A percentile compares a stretch with the other conserved stretches of the same genome.
phyloP scores from a whole-genome alignment of 352 stramenopile species.

The Halophytophthora polymorphica region DNA sequence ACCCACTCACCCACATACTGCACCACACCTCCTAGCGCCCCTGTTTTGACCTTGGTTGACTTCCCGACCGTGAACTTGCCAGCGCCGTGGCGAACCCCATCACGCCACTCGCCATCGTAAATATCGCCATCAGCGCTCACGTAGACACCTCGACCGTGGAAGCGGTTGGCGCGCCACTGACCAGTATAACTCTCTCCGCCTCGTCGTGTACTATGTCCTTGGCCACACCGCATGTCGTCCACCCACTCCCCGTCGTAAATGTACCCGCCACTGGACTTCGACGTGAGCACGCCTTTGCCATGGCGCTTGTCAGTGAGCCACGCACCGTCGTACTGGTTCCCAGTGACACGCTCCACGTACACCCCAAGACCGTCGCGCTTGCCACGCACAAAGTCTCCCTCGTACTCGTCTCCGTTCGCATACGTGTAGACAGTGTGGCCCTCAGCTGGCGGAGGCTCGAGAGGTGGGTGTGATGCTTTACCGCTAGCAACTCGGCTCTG shows the following conservation, averaged over 20 bases:
- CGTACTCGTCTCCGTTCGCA: constrained; percentile 75
- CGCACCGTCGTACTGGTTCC: constrained; percentile 75
- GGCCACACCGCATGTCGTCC: constrained; percentile 62
- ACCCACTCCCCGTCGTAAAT: constrained; percentile 83
- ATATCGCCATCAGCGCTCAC: constrained; percentile 56
- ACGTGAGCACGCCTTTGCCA: constrained; percentile 67
- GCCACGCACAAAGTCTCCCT: constrained; percentile 59
- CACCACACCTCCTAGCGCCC: constrained; percentile 38
- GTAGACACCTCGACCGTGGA: constrained; percentile 64
- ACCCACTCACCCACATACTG: constrained; percentile 69
- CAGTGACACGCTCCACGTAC: constrained; percentile 74
- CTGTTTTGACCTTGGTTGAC: constrained; percentile 1
- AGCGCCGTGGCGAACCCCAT: constrained; percentile 51
- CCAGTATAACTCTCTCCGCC: constrained; percentile 71
- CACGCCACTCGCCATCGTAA: constrained; percentile 67
- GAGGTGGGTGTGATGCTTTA: constrained; percentile 12
- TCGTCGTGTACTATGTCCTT: constrained; percentile 66
- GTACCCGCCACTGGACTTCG: constrained; percentile 43
- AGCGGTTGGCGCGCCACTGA: constrained; percentile 60
- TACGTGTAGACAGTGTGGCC: constrained; percentile 54
- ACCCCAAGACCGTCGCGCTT: constrained; percentile 72
- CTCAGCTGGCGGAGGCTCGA: constrained; percentile 33
- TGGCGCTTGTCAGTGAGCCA: constrained; percentile 67
- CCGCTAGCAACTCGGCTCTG: constrained; percentile 9
- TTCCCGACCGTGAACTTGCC: constrained; percentile 51